Percentiles rank a stretch among this genome's conserved stretches.
phyloP scores from a whole-genome alignment of 2,329 filamentous ascomycete genomes.

The Plectosphaerella cucumerina region DNA sequence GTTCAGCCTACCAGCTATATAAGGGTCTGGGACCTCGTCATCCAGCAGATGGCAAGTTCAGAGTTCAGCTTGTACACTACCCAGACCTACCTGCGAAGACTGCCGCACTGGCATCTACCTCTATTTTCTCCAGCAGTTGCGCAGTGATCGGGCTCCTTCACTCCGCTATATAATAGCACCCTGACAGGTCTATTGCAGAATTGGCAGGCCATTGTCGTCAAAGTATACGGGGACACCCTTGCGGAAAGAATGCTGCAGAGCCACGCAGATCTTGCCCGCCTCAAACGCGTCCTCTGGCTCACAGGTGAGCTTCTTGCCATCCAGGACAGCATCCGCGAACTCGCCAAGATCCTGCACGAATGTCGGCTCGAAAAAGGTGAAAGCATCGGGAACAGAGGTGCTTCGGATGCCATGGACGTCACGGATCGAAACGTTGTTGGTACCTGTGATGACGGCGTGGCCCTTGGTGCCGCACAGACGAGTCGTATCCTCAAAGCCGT shows the following conservation, averaged over 20 bases:
- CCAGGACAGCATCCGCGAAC: constrained; percentile 14
- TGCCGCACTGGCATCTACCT: no score
- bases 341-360: constrained; percentile 16
- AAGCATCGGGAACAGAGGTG: constrained; percentile 10
- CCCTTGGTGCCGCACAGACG: constrained; percentile 29
- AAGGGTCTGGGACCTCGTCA: no score
- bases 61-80: no score
- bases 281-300: constrained; percentile 16
- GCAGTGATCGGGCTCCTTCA: constrained; percentile 21
- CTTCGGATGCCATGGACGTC: neutral
- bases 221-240: constrained; percentile 19
- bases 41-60: no score
- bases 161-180: constrained; percentile 7
- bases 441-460: constrained; percentile 16
- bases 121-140: no score
- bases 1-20: no score
- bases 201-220: constrained; percentile 17
- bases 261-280: constrained; percentile 16
- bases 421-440: constrained; percentile 1
- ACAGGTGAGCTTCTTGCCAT: constrained; percentile 14
- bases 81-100: no score
- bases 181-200: constrained; percentile 9
- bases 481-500: constrained; percentile 27
- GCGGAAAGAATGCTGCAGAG: constrained; percentile 4
- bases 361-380: constrained; percentile 14